phyloP scores from a whole-genome alignment of 2,329 filamentous ascomycete species.

The Beauveria pseudobassiana region DNA sequence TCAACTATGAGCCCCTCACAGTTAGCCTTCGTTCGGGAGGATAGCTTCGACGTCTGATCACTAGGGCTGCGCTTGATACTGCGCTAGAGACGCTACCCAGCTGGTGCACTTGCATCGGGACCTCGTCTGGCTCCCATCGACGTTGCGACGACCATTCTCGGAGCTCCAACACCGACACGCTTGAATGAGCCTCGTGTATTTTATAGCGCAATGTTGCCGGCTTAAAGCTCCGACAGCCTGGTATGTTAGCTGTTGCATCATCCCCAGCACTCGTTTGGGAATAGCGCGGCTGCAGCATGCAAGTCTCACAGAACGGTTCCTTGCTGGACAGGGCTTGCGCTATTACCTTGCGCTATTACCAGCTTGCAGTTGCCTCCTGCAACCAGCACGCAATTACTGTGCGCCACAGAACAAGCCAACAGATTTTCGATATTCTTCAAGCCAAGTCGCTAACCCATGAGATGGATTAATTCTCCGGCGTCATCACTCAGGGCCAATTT shows the following conservation, averaged over 20 bases:
- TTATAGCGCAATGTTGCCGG: background rate
- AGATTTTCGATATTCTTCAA: background rate
- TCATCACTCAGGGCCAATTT: background rate
- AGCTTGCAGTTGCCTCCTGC: background rate
- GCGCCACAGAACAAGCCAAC: background rate
- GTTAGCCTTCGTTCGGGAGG: background rate
- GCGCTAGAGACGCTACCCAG: background rate
- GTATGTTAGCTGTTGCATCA: background rate
- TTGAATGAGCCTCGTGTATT: background rate
- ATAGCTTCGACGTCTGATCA: background rate
- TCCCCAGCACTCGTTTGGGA: background rate
- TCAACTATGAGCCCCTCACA: background rate
- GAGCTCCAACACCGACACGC: background rate
- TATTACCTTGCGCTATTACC: background rate
- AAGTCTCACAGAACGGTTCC: background rate
- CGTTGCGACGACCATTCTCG: background rate
- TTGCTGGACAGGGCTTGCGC: background rate
- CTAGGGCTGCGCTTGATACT: background rate
- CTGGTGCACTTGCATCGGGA: background rate
- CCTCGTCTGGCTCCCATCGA: background rate
- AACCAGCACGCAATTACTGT: background rate
- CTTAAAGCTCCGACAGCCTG: background rate
- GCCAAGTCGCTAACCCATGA: background rate
- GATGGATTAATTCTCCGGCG: background rate
- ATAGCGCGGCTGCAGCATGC: constrained; percentile 1